These are phyloP conservation scores for Dissoconium aciculare DNA, from an alignment of 2,329 filamentous ascomycete genomes.

Conservation along the genomic window DNA sequence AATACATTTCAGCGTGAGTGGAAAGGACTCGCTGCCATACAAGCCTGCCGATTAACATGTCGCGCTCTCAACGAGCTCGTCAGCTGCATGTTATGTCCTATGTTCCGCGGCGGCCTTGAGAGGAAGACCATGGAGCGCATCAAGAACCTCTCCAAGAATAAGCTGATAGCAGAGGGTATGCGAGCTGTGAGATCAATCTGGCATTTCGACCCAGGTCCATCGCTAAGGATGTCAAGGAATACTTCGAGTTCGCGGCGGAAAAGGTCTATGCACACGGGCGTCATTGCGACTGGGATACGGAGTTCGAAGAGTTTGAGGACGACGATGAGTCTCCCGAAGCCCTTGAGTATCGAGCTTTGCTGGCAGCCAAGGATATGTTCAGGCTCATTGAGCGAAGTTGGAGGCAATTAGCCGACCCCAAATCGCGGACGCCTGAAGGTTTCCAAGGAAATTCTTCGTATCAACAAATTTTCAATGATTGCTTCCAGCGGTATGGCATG, in stretches of 20 bases:
- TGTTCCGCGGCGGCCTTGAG: neutral
- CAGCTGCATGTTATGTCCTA: neutral
- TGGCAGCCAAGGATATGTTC: neutral
- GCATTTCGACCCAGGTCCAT: conserved; percentile 1
- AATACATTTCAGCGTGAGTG: conserved; percentile 1
- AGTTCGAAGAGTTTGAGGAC: neutral
- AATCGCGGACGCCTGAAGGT: neutral
- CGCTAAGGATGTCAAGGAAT: neutral
- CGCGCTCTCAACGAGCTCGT: neutral
- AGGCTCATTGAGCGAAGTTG: neutral
- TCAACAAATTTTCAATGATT: neutral
- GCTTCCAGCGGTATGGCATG: neutral
- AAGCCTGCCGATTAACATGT: conserved; percentile 1
- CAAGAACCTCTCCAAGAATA: neutral
- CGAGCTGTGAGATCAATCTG: conserved; percentile 1
- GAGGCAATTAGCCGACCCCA: neutral
- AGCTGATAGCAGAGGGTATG: neutral
- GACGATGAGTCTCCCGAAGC: neutral
- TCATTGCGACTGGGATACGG: neutral
- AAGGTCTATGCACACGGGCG: neutral
- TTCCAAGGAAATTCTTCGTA: neutral
- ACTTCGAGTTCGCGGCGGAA: neutral
- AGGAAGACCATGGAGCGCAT: neutral
- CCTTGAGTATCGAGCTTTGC: neutral
- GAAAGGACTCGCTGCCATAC: neutral